A percentile compares a stretch with the other conserved stretches of the same genome.
Conservation (phyloP, 306 rosid genomes). For the Pueraria montana region DNA sequence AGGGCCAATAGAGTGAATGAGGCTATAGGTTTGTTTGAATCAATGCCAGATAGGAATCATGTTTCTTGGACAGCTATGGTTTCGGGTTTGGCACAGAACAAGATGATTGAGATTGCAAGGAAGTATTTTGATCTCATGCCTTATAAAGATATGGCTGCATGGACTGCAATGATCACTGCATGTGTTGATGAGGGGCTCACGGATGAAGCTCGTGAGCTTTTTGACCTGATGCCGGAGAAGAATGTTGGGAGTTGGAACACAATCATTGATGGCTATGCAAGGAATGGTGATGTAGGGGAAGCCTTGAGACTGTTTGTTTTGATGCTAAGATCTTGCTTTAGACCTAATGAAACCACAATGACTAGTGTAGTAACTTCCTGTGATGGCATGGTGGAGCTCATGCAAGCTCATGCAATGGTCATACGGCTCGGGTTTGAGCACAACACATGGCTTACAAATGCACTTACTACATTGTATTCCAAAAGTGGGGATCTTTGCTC, state of each 20-base stretch:
- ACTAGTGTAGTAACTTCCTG: conserved; percentile 51
- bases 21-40: conserved; percentile 57
- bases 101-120: conserved; percentile 53
- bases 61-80: conserved; percentile 65
- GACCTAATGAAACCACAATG: conserved; percentile 55
- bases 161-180: conserved; percentile 62
- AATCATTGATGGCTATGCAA: conserved; percentile 56
- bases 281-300: conserved; percentile 34
- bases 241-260: conserved; percentile 57
- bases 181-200: conserved; percentile 51
- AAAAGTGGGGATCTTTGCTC: conserved; percentile 59
- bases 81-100: conserved; percentile 59
- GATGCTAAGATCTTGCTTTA: conserved; percentile 53
- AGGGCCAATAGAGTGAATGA: conserved; percentile 51
- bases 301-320: conserved; percentile 56
- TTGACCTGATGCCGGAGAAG: conserved; percentile 57
- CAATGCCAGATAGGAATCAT: conserved; percentile 53
- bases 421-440: conserved; percentile 55
- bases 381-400: conserved; percentile 57
- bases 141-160: conserved; percentile 53
- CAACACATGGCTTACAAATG: conserved; percentile 52
- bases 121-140: conserved; percentile 63
- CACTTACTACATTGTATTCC: conserved; percentile 58
- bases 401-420: conserved; percentile 56
- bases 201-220: conserved; percentile 57